These are phyloP conservation scores for Candida sanyiensis DNA, from an alignment of 805 yeast genomes.

Conservation along the genomic window DNA sequence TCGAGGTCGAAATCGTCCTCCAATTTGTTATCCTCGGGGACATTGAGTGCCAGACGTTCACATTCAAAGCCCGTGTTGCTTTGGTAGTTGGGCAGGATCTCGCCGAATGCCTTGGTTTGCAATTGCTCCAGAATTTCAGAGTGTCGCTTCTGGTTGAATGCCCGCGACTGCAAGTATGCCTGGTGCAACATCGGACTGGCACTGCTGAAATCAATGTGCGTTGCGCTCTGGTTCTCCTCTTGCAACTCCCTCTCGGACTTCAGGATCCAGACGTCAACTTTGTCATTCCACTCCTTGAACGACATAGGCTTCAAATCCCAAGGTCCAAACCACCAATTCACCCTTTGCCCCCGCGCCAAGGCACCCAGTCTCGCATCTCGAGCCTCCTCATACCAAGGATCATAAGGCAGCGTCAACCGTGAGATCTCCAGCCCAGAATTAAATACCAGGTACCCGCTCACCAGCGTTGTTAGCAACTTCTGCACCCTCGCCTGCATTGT, in stretches of 20 bases:
- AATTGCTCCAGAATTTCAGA: conserved; percentile 20
- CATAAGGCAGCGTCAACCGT: conserved; percentile 44
- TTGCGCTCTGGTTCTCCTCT: neutral
- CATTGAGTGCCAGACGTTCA: conserved; percentile 7
- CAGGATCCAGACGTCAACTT: conserved; percentile 23
- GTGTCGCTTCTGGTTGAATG: conserved; percentile 16
- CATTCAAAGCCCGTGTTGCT: conserved; percentile 8
- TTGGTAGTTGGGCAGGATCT: conserved; percentile 17
- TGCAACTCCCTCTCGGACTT: conserved; percentile 14
- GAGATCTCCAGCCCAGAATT: conserved; percentile 52
- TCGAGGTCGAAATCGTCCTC: conserved; percentile 21
- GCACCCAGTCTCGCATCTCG: conserved; percentile 43
- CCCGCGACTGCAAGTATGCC: conserved; percentile 14
- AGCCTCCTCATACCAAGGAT: conserved; percentile 75
- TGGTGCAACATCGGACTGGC: conserved; percentile 11
- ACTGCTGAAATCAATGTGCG: conserved; percentile 3
- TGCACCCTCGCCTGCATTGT: conserved; percentile 27
- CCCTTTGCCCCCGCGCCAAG: conserved; percentile 37
- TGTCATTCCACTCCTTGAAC: conserved; percentile 31
- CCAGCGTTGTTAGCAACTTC: conserved; percentile 28
- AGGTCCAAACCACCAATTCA: conserved; percentile 67
- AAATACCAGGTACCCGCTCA: conserved; percentile 45
- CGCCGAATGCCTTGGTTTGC: conserved; percentile 13
- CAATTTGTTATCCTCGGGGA: conserved; percentile 20
- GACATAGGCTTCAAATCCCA: conserved; percentile 47